Percentiles rank a stretch among this genome's conserved stretches.
phyloP scores from a whole-genome alignment of 177 flowering plant species.

The Vitis hybrid region DNA sequence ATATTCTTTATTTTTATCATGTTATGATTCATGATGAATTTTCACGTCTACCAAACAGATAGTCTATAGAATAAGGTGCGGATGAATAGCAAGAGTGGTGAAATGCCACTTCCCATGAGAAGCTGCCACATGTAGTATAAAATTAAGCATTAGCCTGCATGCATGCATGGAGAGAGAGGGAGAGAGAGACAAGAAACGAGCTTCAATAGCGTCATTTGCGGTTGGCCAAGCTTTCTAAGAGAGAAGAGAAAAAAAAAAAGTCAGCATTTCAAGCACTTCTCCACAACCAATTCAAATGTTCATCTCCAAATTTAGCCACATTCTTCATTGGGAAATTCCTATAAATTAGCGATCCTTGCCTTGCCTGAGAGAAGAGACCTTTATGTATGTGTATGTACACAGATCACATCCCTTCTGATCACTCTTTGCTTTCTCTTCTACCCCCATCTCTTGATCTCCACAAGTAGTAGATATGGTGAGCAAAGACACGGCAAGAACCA shows the following conservation, averaged over 20 bases:
- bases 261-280: background rate
- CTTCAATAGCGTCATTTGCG: background rate
- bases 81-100: too few relatives aligned
- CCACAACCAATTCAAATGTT: background rate
- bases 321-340: background rate
- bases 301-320: background rate
- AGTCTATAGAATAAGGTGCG: too few relatives aligned
- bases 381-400: background rate
- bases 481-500: slow-evolving; percentile 1
- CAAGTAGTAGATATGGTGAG: slow-evolving; percentile 2
- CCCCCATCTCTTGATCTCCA: background rate
- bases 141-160: background rate
- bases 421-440: background rate
- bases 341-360: background rate
- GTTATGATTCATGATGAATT: too few relatives aligned
- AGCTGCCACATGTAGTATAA: too few relatives aligned
- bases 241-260: background rate
- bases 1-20: too few relatives aligned
- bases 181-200: background rate
- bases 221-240: background rate
- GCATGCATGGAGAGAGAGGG: background rate
- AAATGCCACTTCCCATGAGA: too few relatives aligned
- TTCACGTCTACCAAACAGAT: too few relatives aligned
- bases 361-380: too few relatives aligned
- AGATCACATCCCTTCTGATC: background rate